A percentile compares a stretch with the other conserved stretches of the same genome.
Conservation (phyloP, 352 stramenopile genomes). For the Globisporangium cylindrosporum region DNA sequence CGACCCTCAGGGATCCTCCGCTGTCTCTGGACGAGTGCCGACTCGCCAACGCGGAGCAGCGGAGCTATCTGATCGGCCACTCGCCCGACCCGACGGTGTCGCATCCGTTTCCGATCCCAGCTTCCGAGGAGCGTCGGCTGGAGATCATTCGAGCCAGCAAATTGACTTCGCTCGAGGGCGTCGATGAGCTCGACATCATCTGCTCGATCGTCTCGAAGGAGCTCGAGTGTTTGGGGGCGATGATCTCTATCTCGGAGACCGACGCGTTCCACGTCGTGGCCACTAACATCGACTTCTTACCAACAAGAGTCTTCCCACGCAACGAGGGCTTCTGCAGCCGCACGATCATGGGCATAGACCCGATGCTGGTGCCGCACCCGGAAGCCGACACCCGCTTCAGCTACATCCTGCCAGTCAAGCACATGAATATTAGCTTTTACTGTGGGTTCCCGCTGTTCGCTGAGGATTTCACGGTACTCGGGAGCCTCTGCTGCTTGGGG, state of each 20-base stretch:
- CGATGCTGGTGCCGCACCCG: constrained; percentile 19
- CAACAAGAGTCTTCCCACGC: constrained; percentile 9
- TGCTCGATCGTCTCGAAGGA: constrained; percentile 16
- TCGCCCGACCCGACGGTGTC: not conserved
- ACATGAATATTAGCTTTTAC: constrained; percentile 51
- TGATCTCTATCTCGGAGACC: constrained; percentile 15
- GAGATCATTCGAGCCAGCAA: constrained; percentile 15
- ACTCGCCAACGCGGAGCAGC: constrained; percentile 12
- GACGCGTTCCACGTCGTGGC: constrained; percentile 15
- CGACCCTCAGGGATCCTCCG: not conserved
- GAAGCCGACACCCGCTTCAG: constrained; percentile 18
- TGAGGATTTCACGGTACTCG: constrained; percentile 45
- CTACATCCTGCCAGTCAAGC: not conserved
- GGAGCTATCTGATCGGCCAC: constrained; percentile 17
- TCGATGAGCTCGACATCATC: constrained; percentile 19
- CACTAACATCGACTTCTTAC: constrained; percentile 16
- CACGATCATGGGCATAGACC: constrained; percentile 18
- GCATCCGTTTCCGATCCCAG: constrained; percentile 6
- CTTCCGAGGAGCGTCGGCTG: constrained; percentile 3
- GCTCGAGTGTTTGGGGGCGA: constrained; percentile 12
- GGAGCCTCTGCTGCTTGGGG: constrained; percentile 60
- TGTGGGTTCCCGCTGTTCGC: constrained; percentile 65
- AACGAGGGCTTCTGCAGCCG: constrained; percentile 20
- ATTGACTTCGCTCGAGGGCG: not conserved
- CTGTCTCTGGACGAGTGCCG: constrained; percentile 13